Base-by-base conservation (phyloP, 2,329 filamentous ascomycete genomes). In the Cordyceps pruinosa region DNA sequence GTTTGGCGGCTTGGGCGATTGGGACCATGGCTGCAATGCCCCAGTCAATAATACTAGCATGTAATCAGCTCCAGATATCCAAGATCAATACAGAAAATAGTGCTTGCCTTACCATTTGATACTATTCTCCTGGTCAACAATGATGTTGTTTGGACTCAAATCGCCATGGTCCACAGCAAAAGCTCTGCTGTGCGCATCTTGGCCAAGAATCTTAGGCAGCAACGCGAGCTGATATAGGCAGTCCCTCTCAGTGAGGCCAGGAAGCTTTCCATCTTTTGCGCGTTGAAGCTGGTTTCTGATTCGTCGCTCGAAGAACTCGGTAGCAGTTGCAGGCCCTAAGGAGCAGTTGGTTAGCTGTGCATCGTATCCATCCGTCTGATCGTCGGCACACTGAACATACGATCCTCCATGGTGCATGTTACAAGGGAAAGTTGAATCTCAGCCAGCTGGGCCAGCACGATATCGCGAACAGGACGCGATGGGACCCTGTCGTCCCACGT, bases 131-230 rank as follows among this genome's bases (percentile, higher is more conserved):
- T 56, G 12, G 25, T 39, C 52, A 28, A 56, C 32, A 25, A 56
- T 56, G 21, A 48, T 56, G 52, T 56, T 56, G 10, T 4, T 10
- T 21, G 52, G 52, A 21, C 48, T 48, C 42, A 56, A 21, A 39
- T 56, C 44, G 32, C 30, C 52, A 48, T 48, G 52, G 26, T 56
- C 52, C 21, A 56, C 34, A 21, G 52, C 52, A 30, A 56, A 56
- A 32, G 23, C 30, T 23, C n/a, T 48, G 19, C 44, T 48, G 21
- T 56, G 13, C 17, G 21, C n/a, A 19, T 56, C 30, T 8, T 23
- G 39, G 13, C 52, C 52, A 17, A 56, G 41, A 10, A 56, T 21
- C 21, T 32, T 47, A 5, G 52, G 32, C 26, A 56, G 52, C n/a
- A 56, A 42, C 21, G 52, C 44, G 1, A 48, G 42, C 42, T 56